A percentile compares a stretch with the other conserved stretches of the same genome.
Conservation (phyloP, 441 rosid genomes). For the Viola pubescens region DNA sequence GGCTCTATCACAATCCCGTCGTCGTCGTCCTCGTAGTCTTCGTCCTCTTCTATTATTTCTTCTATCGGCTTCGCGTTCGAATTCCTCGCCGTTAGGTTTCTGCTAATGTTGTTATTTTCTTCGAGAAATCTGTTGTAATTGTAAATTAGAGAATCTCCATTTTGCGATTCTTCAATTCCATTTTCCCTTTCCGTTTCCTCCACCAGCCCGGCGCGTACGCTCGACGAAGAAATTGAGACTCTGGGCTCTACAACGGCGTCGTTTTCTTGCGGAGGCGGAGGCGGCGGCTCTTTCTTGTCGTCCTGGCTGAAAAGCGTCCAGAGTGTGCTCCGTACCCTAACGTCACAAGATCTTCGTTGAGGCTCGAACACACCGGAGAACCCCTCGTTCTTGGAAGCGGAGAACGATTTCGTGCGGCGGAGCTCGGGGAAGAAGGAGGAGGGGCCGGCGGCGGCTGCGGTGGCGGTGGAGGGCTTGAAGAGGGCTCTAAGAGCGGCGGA, state of each 20-base stretch:
- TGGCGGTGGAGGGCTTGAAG: constrained; percentile 43
- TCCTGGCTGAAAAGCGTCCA: constrained; percentile 71
- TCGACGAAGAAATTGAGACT: constrained; percentile 28
- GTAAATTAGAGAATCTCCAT: constrained; percentile 26
- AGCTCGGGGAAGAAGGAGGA: constrained; percentile 82
- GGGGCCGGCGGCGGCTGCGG: constrained; percentile 12
- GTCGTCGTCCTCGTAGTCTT: constrained; percentile 29
- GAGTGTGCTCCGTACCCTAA: constrained; percentile 70
- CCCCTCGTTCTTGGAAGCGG: constrained; percentile 92
- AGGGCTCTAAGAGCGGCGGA: constrained; percentile 65
- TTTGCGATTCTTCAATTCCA: constrained; percentile 23
- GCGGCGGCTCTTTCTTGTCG: constrained; percentile 43
- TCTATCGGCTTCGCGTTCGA: constrained; percentile 32
- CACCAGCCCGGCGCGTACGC: constrained; percentile 47
- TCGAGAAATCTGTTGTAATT: constrained; percentile 27
- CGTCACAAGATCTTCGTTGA: constrained; percentile 94
- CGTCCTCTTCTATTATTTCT: constrained; percentile 56
- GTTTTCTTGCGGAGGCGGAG: constrained; percentile 6
- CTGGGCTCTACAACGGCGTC: constrained; percentile 36
- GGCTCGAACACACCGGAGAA: constrained; percentile 90
- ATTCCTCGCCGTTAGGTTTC: constrained; percentile 26
- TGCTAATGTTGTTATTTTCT: constrained; percentile 25
- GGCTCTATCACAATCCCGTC: constrained; percentile 13
- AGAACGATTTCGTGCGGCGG: constrained; percentile 89
- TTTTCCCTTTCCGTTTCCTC: constrained; percentile 47